Evolutionary conservation across 257 asterid genomes (phyloP).

Genomic region (Dorcoceras hygrometricum): DNA sequence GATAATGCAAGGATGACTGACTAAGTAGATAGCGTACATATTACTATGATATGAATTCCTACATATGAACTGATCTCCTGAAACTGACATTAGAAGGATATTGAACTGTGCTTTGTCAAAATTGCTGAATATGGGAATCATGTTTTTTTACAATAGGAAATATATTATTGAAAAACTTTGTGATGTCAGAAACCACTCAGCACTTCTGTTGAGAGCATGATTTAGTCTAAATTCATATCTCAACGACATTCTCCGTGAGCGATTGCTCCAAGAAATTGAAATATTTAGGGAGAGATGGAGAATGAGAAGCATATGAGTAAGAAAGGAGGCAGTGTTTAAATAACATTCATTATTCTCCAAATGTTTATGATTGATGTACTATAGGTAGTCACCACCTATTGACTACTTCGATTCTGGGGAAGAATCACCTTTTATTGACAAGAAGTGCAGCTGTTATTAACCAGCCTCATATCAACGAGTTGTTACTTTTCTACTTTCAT

Average conservation of each 20-base stretch:
- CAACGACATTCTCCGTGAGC: background rate
- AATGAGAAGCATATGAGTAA: background rate
- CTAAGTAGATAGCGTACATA: background rate
- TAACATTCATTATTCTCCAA: background rate
- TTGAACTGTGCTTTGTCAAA: background rate
- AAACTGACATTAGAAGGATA: background rate
- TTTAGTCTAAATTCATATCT: no score
- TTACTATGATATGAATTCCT: background rate
- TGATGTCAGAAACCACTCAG: background rate
- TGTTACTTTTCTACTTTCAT: no score
- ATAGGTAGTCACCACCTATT: background rate
- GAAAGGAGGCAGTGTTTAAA: background rate
- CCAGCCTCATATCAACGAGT: no score
- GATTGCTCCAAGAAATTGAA: background rate
- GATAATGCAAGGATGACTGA: slow-evolving; percentile 5
- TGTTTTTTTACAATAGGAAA: background rate
- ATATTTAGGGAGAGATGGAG: background rate
- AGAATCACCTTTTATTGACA: background rate
- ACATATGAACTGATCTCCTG: background rate
- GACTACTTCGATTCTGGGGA: background rate
- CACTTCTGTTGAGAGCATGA: background rate
- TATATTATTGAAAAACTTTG: background rate
- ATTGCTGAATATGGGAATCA: background rate
- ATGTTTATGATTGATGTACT: background rate
- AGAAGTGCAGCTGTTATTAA: no score